Percentiles rank a stretch among this genome's conserved stretches.
Evolutionary conservation across 257 asterid genomes (phyloP).

Genomic region (Primulina tabacum): DNA sequence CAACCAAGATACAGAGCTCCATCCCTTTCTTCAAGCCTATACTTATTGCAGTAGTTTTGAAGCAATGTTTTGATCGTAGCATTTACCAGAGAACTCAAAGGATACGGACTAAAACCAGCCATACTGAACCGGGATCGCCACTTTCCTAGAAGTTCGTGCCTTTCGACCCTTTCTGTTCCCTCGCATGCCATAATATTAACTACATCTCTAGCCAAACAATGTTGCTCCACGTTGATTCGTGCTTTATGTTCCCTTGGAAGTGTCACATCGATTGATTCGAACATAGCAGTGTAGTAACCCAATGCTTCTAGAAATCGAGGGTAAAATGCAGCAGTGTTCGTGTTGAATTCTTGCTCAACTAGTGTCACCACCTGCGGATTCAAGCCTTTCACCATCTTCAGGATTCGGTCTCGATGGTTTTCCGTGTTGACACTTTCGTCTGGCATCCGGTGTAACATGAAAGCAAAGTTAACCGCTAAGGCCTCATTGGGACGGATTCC

Average conservation of each 20-base stretch:
- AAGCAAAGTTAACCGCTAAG: slow-evolving; percentile 79
- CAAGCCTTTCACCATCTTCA: slow-evolving; percentile 66
- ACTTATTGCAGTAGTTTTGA: slow-evolving; percentile 47
- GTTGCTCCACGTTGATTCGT: slow-evolving; percentile 77
- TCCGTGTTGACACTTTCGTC: slow-evolving; percentile 83
- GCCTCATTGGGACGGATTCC: slow-evolving; percentile 56
- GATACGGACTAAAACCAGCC: slow-evolving; percentile 78
- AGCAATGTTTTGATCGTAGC: slow-evolving; percentile 63
- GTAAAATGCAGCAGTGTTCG: slow-evolving; percentile 74
- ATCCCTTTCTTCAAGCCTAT: slow-evolving; percentile 76
- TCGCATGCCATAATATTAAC: slow-evolving; percentile 84
- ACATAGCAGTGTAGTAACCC: slow-evolving; percentile 76
- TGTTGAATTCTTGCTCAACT: slow-evolving; percentile 82
- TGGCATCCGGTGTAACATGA: slow-evolving; percentile 67
- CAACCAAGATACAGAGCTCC: slow-evolving; percentile 91
- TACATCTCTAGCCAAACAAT: slow-evolving; percentile 72
- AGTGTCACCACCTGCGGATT: slow-evolving; percentile 80
- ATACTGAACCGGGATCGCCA: slow-evolving; percentile 73
- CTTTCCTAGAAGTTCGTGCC: slow-evolving; percentile 75
- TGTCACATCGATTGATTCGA: slow-evolving; percentile 72
- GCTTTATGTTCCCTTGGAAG: slow-evolving; percentile 64
- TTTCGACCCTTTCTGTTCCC: slow-evolving; percentile 72
- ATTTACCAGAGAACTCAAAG: slow-evolving; percentile 67
- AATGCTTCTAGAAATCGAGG: slow-evolving; percentile 76
- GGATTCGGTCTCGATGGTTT: slow-evolving; percentile 62